phyloP scores from a whole-genome alignment of 345 rosid species.

The Kernera saxatilis region DNA sequence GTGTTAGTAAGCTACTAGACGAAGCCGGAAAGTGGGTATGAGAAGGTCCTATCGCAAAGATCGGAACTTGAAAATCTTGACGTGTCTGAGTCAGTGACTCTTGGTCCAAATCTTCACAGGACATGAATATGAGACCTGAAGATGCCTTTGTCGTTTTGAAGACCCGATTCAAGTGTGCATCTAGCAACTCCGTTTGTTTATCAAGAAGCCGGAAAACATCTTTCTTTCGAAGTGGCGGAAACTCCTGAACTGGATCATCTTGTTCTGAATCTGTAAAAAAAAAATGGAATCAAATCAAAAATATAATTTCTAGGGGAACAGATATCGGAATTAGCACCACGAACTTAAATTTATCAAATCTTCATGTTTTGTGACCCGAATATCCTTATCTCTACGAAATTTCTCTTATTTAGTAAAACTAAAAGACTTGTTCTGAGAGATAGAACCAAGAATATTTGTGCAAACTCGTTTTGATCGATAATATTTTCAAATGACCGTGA shows the following conservation, averaged over 20 bases:
- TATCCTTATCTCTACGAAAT: too few relatives aligned
- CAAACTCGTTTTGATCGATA: too few relatives aligned
- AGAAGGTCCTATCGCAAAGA: conserved; percentile 52
- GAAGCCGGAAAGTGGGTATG: conserved; percentile 8
- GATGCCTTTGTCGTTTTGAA: conserved; percentile 20
- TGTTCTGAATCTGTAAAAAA: conserved; percentile 5
- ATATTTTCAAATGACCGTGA: too few relatives aligned
- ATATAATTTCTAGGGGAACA: neutral
- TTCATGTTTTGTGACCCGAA: too few relatives aligned
- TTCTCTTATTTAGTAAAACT: too few relatives aligned
- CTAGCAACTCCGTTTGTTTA: neutral
- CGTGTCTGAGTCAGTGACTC: conserved; percentile 40
- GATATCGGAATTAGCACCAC: too few relatives aligned
- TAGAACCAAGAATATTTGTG: neutral
- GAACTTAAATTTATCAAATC: too few relatives aligned
- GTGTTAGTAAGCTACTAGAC: conserved; percentile 29
- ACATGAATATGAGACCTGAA: conserved; percentile 44
- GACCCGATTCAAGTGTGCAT: neutral
- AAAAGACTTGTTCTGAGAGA: too few relatives aligned
- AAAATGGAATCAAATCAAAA: neutral
- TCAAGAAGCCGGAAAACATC: neutral
- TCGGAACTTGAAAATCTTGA: conserved; percentile 25
- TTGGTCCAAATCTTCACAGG: conserved; percentile 51
- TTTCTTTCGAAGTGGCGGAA: conserved; percentile 10
- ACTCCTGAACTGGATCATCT: conserved; percentile 1